These are phyloP conservation scores for Zymoseptoria crescenta DNA, from an alignment of 2,329 filamentous ascomycete genomes.

Conservation along the genomic window DNA sequence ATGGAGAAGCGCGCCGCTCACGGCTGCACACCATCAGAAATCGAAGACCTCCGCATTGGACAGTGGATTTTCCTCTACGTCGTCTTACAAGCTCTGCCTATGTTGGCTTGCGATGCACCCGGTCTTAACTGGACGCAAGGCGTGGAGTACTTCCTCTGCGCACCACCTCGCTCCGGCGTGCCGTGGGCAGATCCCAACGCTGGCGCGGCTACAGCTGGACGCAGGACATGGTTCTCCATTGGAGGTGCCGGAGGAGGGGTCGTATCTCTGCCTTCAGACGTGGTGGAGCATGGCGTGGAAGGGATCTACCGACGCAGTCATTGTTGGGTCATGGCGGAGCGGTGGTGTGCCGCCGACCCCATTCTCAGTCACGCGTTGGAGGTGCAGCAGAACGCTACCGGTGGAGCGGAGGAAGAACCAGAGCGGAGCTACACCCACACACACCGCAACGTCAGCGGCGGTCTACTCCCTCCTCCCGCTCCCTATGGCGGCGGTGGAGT, in stretches of 20 bases:
- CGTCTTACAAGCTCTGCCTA: conserved; percentile 67
- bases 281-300: conserved; percentile 60
- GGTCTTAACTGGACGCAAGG: conserved; percentile 60
- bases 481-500: neutral
- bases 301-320: conserved; percentile 61
- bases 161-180: conserved; percentile 62
- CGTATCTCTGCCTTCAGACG: conserved; percentile 54
- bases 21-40: conserved; percentile 56
- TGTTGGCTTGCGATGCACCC: conserved; percentile 69
- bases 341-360: conserved; percentile 47
- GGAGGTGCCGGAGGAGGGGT: conserved; percentile 54
- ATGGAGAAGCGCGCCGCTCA: conserved; percentile 63
- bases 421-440: conserved; percentile 6
- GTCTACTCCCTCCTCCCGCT: conserved; percentile 15
- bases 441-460: conserved; percentile 2
- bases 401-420: conserved; percentile 1
- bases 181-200: conserved; percentile 61
- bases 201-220: conserved; percentile 29
- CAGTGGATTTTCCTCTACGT: conserved; percentile 78
- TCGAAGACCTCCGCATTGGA: conserved; percentile 63
- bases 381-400: conserved; percentile 10
- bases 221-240: conserved; percentile 64
- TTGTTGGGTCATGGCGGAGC: conserved; percentile 58
- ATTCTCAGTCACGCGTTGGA: conserved; percentile 26
- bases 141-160: conserved; percentile 75